These are phyloP conservation scores for Termitomyces sp. DNA, from an alignment of 768 basidiomycete genomes.

Conservation along the genomic window DNA sequence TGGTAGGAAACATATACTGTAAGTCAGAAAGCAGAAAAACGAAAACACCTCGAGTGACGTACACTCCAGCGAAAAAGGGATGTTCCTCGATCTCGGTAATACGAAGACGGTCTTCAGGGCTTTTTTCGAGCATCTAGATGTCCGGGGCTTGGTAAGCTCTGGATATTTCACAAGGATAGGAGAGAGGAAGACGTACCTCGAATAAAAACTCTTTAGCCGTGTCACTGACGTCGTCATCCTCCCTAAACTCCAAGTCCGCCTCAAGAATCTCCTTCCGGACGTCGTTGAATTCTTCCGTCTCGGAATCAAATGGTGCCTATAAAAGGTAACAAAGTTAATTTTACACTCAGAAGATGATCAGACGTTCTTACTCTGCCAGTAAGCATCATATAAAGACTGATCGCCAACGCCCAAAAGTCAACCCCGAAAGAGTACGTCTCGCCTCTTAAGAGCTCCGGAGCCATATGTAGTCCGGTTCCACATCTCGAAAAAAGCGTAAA, in stretches of 20 bases:
- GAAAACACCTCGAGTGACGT: neutral
- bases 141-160: neutral
- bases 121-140: neutral
- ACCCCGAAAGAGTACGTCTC: neutral
- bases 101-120: neutral
- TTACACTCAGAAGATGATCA: no score
- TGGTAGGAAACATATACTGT: neutral
- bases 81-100: neutral
- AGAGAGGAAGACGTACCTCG: neutral
- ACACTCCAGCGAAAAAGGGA: neutral
- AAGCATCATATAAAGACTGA: conserved; percentile 1
- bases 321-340: neutral
- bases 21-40: neutral
- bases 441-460: neutral
- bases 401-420: neutral
- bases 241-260: neutral
- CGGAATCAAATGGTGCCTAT: neutral
- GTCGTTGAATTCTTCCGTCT: neutral
- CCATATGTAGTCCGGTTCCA: neutral
- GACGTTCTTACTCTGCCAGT: neutral
- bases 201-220: neutral
- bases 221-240: neutral
- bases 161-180: neutral
- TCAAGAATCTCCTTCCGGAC: neutral
- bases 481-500: neutral